A percentile compares a stretch with the other conserved stretches of the same genome.
These are phyloP conservation scores for Raffaelea albimanens DNA, from an alignment of 2,329 filamentous ascomycete species.

Conservation along the genomic window DNA sequence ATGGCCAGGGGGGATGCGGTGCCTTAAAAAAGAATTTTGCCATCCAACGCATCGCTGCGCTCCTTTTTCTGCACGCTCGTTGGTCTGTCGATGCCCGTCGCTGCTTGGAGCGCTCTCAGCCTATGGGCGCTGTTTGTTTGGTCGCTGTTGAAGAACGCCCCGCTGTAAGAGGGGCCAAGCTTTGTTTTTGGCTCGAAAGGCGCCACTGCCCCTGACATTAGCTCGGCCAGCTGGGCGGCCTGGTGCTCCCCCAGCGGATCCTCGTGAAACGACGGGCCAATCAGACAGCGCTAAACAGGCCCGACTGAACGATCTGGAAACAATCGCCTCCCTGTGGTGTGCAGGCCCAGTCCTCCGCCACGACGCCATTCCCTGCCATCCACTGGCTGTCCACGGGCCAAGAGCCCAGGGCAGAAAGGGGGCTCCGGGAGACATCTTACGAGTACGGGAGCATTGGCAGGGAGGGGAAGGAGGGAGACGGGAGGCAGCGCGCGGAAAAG, in stretches of 20 bases:
- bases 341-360: not conserved
- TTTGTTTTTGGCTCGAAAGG: not conserved
- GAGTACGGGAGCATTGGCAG: too few species aligned
- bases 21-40: too few species aligned
- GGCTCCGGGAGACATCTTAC: too few species aligned
- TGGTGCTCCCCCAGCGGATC: not conserved
- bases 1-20: too few species aligned
- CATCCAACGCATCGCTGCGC: too few species aligned
- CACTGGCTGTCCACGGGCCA: too few species aligned
- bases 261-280: conserved; percentile 10
- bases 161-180: not conserved
- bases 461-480: too few species aligned
- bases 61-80: too few species aligned
- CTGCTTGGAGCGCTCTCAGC: not conserved
- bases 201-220: too few species aligned
- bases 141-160: conserved; percentile 2
- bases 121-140: not conserved
- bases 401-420: not conserved
- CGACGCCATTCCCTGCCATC: not conserved
- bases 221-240: not conserved
- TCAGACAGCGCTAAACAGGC: conserved; percentile 3
- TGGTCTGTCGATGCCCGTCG: too few species aligned
- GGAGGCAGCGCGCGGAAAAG: too few species aligned
- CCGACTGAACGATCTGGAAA: conserved; percentile 5
- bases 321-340: not conserved